Percentiles rank a stretch among this genome's conserved stretches.
Evolutionary conservation across 768 basidiomycete species (phyloP).

Genomic region (Tephrocybe sp.): DNA sequence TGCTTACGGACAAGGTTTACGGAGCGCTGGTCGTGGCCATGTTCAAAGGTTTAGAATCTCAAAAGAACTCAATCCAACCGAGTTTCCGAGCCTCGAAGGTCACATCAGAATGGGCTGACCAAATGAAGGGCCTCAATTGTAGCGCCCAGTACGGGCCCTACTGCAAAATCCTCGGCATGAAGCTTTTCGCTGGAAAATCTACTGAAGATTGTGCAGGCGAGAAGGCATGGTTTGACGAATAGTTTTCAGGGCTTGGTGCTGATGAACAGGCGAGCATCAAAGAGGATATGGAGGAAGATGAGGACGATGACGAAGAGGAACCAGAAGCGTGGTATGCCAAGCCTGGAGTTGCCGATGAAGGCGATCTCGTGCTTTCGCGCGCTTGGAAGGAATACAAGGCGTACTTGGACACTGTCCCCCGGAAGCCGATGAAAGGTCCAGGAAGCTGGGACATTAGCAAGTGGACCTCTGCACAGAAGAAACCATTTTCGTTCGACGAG

Average conservation of each 20-base stretch:
- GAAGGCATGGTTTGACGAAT: conserved; percentile 30
- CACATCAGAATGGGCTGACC: conserved; percentile 26
- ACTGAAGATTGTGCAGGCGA: conserved; percentile 27
- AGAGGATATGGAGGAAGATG: conserved; percentile 19
- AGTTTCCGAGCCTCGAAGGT: conserved; percentile 32
- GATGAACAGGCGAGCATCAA: conserved; percentile 22
- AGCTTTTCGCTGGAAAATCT: conserved; percentile 29
- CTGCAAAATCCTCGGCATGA: conserved; percentile 33
- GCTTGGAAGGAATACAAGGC: conserved; percentile 42
- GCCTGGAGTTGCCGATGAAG: conserved; percentile 25
- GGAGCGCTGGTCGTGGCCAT: conserved; percentile 32
- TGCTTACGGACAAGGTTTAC: conserved; percentile 31
- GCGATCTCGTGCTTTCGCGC: conserved; percentile 24
- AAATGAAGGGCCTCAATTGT: conserved; percentile 21
- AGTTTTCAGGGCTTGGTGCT: conserved; percentile 23
- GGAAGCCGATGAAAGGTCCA: conserved; percentile 26
- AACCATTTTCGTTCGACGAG: conserved; percentile 26
- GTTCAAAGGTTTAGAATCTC: conserved; percentile 30
- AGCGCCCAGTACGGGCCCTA: conserved; percentile 26
- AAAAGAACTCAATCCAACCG: conserved; percentile 25
- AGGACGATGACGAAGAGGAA: conserved; percentile 17
- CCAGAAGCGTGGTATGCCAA: conserved; percentile 28
- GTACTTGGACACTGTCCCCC: conserved; percentile 22
- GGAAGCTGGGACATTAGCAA: conserved; percentile 37
- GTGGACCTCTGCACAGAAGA: conserved; percentile 32